Conservation (phyloP, 495 filamentous ascomycete genomes). For the Elaphomyces granulatus region DNA sequence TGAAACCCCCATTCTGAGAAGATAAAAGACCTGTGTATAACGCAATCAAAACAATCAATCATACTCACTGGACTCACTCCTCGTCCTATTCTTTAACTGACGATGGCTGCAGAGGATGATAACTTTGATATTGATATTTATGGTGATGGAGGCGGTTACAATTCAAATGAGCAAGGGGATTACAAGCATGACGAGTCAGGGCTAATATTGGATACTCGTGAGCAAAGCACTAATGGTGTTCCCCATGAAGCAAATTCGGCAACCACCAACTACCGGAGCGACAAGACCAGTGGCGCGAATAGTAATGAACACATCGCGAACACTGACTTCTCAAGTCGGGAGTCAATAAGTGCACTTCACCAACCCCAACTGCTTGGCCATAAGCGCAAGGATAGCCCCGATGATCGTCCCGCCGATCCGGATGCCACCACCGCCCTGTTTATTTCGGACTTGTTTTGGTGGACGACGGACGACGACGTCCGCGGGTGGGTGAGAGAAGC, state of each 20-base stretch:
- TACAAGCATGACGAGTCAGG: conserved; percentile 35
- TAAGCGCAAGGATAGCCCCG: conserved; percentile 54
- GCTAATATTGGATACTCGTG: conserved; percentile 27
- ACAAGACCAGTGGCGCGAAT: neutral
- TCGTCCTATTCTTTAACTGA: conserved; percentile 12
- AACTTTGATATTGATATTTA: conserved; percentile 99
- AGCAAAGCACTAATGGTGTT: conserved; percentile 12
- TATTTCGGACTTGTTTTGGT: conserved; percentile 86
- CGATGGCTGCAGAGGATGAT: conserved; percentile 69
- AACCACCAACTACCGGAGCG: conserved; percentile 6
- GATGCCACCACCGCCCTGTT: conserved; percentile 70
- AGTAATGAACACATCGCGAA: conserved; percentile 8
- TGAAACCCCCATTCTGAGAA: too few species aligned
- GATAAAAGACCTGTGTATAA: conserved; percentile 24
- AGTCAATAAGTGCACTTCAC: conserved; percentile 2
- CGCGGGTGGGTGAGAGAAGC: conserved; percentile 73
- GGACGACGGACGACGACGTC: conserved; percentile 90
- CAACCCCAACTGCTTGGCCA: conserved; percentile 44
- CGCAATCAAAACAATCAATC: conserved; percentile 21
- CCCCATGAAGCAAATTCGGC: conserved; percentile 8
- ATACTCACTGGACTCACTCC: neutral
- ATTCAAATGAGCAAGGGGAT: conserved; percentile 33
- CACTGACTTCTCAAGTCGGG: neutral
- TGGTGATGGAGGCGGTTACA: conserved; percentile 53
- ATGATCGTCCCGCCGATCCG: conserved; percentile 66